A percentile compares a stretch with the other conserved stretches of the same genome.
phyloP scores from a whole-genome alignment of 352 stramenopile species.

The Globisporangium orthogonon region DNA sequence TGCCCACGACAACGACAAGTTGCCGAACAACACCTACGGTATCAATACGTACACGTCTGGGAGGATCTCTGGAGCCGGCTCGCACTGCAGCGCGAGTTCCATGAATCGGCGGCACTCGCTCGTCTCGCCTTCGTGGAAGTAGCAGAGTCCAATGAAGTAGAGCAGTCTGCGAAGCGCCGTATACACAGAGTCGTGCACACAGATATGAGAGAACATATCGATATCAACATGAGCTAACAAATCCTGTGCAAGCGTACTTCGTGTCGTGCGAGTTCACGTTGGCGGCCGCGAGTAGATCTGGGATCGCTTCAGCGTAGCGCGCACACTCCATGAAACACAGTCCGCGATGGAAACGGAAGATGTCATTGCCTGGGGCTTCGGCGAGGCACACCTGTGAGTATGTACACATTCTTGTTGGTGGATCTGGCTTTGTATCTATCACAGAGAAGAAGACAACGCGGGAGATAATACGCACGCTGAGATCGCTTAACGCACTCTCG shows the following conservation, averaged over 20 bases:
- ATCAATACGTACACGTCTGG: constrained; percentile 45
- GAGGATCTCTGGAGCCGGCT: constrained; percentile 24
- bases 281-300: constrained; percentile 43
- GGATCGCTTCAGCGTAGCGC: constrained; percentile 38
- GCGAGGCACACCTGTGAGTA: constrained; percentile 29
- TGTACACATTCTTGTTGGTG: background rate
- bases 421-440: background rate
- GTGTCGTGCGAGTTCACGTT: constrained; percentile 27
- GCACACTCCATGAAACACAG: constrained; percentile 54
- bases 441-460: background rate
- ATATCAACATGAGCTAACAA: too few species aligned
- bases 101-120: constrained; percentile 46
- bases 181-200: background rate
- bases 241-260: constrained; percentile 2
- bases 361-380: constrained; percentile 34
- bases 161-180: constrained; percentile 25
- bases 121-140: constrained; percentile 44
- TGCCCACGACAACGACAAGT: background rate
- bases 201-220: too few species aligned
- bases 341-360: constrained; percentile 62
- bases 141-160: constrained; percentile 61
- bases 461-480: constrained; percentile 28
- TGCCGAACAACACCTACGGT: too few species aligned
- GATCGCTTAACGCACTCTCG: constrained; percentile 41
- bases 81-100: constrained; percentile 24